A percentile compares a stretch with the other conserved stretches of the same genome.
phyloP scores from a whole-genome alignment of 2,329 filamentous ascomycete species.

The Nigrospora sphaerica region DNA sequence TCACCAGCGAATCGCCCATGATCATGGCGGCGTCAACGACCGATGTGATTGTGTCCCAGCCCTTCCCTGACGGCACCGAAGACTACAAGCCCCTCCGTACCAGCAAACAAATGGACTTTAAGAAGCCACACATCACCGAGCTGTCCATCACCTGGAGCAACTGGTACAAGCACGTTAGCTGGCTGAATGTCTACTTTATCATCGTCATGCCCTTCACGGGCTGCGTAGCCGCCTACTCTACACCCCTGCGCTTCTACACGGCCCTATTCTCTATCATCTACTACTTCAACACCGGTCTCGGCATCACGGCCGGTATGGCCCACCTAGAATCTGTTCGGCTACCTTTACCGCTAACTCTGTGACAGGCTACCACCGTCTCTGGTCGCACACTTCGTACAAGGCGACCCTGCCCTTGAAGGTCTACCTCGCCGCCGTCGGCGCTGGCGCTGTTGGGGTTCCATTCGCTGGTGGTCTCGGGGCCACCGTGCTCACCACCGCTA shows the following conservation, averaged over 20 bases:
- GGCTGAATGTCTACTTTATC: slow-evolving; percentile 82
- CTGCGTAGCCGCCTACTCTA: slow-evolving; percentile 69
- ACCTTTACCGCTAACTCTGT: too few species aligned
- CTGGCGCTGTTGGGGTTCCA: slow-evolving; percentile 40
- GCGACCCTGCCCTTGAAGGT: slow-evolving; percentile 34
- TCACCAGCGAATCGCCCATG: not conserved
- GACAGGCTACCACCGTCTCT: slow-evolving; percentile 28
- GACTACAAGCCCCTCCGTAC: slow-evolving; percentile 45
- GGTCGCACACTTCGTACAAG: slow-evolving; percentile 38
- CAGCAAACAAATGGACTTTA: slow-evolving; percentile 36
- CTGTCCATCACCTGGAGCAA: too few species aligned
- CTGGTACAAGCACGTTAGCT: slow-evolving; percentile 91
- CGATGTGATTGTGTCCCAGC: too few species aligned
- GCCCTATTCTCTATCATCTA: slow-evolving; percentile 35
- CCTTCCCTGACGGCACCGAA: slow-evolving; percentile 48
- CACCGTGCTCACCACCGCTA: slow-evolving; percentile 44
- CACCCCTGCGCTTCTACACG: slow-evolving; percentile 40
- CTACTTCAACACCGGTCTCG: slow-evolving; percentile 26
- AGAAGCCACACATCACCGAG: slow-evolving; percentile 82
- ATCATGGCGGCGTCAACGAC: slow-evolving; percentile 17
- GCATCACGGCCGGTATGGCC: slow-evolving; percentile 26
- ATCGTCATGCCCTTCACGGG: slow-evolving; percentile 69
- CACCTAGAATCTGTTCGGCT: too few species aligned
- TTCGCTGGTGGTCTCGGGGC: slow-evolving; percentile 40
- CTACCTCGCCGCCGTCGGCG: slow-evolving; percentile 38